Conservation (phyloP, 192 early-diverging fungal species). For the Linnemannia zychae region DNA sequence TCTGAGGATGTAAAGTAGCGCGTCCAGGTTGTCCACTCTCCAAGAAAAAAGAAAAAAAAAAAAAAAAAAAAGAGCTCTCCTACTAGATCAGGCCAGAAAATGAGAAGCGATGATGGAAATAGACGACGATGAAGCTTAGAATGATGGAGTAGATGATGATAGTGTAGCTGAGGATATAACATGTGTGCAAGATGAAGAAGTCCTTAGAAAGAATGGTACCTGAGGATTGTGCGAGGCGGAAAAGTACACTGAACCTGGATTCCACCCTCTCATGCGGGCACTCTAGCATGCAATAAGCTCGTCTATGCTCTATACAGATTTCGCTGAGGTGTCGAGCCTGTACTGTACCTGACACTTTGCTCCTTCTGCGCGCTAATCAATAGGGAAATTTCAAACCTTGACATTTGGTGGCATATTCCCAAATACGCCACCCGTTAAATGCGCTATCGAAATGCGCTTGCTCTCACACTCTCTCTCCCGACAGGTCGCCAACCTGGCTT, state of each 20-base stretch:
- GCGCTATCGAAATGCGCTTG: no score
- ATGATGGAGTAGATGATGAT: conserved; percentile 11
- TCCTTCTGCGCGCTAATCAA: conserved; percentile 13
- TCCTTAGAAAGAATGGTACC: conserved; percentile 10
- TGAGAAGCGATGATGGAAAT: conserved; percentile 19
- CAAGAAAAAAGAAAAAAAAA: conserved; percentile 13
- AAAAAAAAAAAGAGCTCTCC: conserved; percentile 18
- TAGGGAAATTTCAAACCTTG: neutral
- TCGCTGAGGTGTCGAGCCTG: conserved; percentile 18
- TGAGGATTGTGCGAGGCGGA: conserved; percentile 18
- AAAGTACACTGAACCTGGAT: conserved; percentile 26
- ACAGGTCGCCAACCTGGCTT: no score
- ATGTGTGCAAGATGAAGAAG: conserved; percentile 8
- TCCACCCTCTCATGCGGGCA: conserved; percentile 29
- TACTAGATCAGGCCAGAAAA: conserved; percentile 18
- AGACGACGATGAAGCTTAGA: conserved; percentile 11
- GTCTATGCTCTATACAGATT: conserved; percentile 25
- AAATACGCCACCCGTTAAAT: no score
- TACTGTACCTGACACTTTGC: conserved; percentile 11
- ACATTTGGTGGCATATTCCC: no score
- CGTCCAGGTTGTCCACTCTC: conserved; percentile 17
- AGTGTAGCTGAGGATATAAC: conserved; percentile 2
- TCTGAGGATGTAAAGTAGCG: conserved; percentile 8
- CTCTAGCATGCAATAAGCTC: conserved; percentile 25
- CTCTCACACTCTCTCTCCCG: no score